phyloP scores from a whole-genome alignment of 306 rosid genomes.

The Citrullus colocynthis region DNA sequence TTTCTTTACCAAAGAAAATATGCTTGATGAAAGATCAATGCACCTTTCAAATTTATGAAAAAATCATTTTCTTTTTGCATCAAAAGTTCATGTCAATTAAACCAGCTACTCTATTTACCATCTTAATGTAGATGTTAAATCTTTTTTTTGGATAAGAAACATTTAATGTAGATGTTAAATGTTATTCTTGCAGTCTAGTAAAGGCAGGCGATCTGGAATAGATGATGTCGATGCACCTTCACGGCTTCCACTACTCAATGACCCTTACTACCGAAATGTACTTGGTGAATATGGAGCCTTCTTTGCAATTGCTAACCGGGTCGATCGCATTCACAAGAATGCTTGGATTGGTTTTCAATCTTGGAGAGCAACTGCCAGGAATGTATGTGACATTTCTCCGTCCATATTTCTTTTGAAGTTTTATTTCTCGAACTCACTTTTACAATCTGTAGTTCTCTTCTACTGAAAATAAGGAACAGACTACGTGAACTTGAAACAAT shows the following conservation, averaged over 20 bases:
- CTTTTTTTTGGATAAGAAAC: no score
- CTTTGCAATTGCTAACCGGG: constrained; percentile 74
- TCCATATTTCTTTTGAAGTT: not conserved
- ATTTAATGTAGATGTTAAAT: not conserved
- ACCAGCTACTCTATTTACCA: not conserved
- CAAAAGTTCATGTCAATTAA: not conserved
- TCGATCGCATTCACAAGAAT: constrained; percentile 87
- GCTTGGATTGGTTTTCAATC: constrained; percentile 99
- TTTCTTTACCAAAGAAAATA: not conserved
- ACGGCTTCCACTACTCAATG: constrained; percentile 70
- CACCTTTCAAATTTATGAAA: not conserved
- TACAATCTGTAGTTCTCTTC: not conserved
- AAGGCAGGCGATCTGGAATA: constrained; percentile 61
- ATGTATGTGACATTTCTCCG: constrained; percentile 29
- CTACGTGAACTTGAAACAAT: not conserved
- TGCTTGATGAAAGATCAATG: not conserved
- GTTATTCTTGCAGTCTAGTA: constrained; percentile 51
- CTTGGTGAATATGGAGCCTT: constrained; percentile 87
- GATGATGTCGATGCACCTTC: constrained; percentile 91
- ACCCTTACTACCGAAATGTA: constrained; percentile 65
- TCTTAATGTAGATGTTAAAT: constrained; percentile 1
- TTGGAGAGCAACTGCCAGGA: constrained; percentile 95
- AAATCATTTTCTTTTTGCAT: not conserved
- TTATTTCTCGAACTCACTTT: not conserved
- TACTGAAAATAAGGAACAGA: not conserved